Conservation (phyloP, 192 early-diverging fungal genomes). For the Mortierella claussenii region DNA sequence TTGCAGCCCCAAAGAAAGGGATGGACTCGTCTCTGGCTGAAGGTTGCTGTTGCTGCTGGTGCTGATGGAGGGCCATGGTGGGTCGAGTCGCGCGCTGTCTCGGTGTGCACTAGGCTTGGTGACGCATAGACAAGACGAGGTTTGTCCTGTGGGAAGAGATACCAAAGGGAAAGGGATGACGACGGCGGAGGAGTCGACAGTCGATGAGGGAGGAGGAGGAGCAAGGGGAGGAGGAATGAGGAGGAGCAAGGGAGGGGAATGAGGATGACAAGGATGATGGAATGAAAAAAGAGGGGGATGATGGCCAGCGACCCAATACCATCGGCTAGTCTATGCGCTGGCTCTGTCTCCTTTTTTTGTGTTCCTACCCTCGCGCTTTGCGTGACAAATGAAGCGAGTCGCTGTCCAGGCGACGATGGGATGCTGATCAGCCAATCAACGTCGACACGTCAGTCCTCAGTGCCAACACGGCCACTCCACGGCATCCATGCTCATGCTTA, state of each 20-base stretch:
- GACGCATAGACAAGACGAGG: too few relatives aligned
- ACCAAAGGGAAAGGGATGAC: neutral
- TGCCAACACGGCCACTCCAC: too few relatives aligned
- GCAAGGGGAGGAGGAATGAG: neutral
- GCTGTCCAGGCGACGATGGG: too few relatives aligned
- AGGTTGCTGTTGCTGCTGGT: slow-evolving; percentile 29
- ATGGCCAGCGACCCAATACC: neutral
- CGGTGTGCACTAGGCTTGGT: too few relatives aligned
- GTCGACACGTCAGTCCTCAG: slow-evolving; percentile 20
- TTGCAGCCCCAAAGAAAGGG: slow-evolving; percentile 44
- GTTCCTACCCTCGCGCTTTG: too few relatives aligned
- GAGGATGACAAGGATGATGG: slow-evolving; percentile 7
- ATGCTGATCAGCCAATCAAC: slow-evolving; percentile 3
- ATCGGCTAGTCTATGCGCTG: too few relatives aligned
- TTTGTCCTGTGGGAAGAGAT: too few relatives aligned
- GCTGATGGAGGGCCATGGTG: too few relatives aligned
- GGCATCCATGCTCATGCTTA: too few relatives aligned
- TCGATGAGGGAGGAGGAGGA: neutral
- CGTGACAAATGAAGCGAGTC: too few relatives aligned
- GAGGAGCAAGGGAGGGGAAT: neutral
- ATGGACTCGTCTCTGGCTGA: slow-evolving; percentile 38
- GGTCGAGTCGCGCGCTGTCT: too few relatives aligned
- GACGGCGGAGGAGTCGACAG: neutral
- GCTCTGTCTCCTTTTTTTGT: neutral
- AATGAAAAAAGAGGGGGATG: neutral